Conservation (phyloP, 257 asterid species). For the Echites panduratus region DNA sequence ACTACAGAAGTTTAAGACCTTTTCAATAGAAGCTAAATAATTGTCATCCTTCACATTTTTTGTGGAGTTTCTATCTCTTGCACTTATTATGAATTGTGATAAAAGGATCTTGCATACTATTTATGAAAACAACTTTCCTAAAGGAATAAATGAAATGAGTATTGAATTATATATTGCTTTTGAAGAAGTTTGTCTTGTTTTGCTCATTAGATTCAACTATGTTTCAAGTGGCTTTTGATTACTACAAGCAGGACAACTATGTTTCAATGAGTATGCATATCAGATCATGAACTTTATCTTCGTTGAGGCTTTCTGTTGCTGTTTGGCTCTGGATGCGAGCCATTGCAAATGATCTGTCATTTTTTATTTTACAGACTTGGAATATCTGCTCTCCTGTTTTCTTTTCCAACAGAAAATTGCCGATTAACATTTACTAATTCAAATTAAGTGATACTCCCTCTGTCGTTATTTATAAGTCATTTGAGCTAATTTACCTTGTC, state of each 20-base stretch:
- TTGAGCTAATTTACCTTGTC: too few species aligned
- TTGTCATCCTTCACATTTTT: neutral
- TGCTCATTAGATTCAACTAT: neutral
- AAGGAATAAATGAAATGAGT: neutral
- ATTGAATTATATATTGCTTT: neutral
- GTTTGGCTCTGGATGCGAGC: neutral
- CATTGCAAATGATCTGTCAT: neutral
- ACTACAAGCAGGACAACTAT: neutral
- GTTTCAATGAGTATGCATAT: neutral
- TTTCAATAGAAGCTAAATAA: neutral
- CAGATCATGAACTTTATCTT: neutral
- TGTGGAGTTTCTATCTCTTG: neutral
- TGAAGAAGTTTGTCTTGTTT: neutral
- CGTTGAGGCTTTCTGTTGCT: neutral
- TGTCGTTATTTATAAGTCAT: too few species aligned
- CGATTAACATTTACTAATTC: neutral
- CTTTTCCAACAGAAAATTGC: neutral
- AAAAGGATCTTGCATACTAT: neutral
- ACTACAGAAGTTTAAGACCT: neutral
- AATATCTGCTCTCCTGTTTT: neutral
- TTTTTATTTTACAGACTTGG: neutral
- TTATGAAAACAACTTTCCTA: neutral
- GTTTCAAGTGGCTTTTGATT: neutral
- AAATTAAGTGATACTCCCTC: neutral
- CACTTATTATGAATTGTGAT: neutral